Base-by-base conservation (phyloP, 257 asterid genomes). In the Nicotiana tomentosiformis region DNA sequence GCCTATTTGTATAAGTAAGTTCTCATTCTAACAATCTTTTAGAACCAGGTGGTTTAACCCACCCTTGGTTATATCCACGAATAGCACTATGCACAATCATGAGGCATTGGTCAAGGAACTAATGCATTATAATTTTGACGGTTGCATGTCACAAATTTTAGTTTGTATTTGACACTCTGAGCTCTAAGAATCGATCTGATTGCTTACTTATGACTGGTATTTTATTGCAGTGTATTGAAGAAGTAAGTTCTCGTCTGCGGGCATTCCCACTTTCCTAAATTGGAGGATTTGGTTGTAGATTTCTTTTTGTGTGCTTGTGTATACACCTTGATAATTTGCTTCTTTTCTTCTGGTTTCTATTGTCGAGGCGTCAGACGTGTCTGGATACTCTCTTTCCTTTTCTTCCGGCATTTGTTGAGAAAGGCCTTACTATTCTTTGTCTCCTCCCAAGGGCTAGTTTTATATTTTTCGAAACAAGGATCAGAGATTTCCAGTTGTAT, bases 1-100 rank as follows among this genome's bases (percentile, higher is more conserved):
- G 98, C 98, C 86, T 94, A 94, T 87, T 85, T 94, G 18, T 94
- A 94, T 94, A 93, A 94, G 97, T 94, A 89, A 91, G 97, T 88
- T 78, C 57, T 74, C 78, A 17, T 57, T 16, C 23, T 17, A 17
- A 57, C 23, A 57, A 57, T 5, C 62, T 57, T 17, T 17, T 57
- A 4, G 23, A 57, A 17, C 62, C 62, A 18, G 15, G 4, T 65
- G 29, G 1, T 68, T 23, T 35, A 43, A 5, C 18, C 18, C 58
- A 62, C 55, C 14, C 35, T 15, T 15, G 12, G 30, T 23, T 53
- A 53, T 53, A 53, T 51, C 18, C 11, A 23, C 5, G 23, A 51
- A 76, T 30, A 16, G 15, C 5, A 10, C 32, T 5, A 58, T 16
- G 37, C 56, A 39, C 30, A 26, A 33, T 67, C 66, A 2, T 5